Conservation (phyloP, 257 asterid genomes). For the Vinca minor region DNA sequence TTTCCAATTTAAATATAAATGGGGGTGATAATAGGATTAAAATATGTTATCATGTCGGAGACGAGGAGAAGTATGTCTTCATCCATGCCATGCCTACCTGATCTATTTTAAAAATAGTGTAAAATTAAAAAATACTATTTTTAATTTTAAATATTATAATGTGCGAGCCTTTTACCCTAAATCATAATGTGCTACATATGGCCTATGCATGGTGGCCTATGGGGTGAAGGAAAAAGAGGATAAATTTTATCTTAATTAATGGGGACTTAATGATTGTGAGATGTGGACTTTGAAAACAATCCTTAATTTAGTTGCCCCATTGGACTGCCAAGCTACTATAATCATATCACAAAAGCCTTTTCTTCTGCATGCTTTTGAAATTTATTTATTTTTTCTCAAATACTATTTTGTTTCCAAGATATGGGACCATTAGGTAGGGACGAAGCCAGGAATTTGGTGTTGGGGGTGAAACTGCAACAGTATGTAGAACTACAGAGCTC, state of each 20-base stretch:
- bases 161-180: too few species aligned
- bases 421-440: neutral
- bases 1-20: too few species aligned
- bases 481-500: too few species aligned
- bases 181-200: neutral
- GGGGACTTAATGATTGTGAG: slow-evolving; percentile 3
- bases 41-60: too few species aligned
- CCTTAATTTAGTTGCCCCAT: neutral
- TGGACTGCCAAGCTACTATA: neutral
- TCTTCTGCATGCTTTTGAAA: neutral
- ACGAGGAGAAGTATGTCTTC: too few species aligned
- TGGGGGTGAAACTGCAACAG: too few species aligned
- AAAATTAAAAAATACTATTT: too few species aligned
- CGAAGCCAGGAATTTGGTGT: too few species aligned
- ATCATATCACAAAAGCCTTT: neutral
- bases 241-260: neutral
- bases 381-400: too few species aligned
- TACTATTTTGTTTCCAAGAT: neutral
- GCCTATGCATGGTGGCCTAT: neutral
- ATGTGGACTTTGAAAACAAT: slow-evolving; percentile 4
- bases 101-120: too few species aligned
- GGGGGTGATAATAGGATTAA: too few species aligned
- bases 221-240: neutral
- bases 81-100: too few species aligned
- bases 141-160: slow-evolving; percentile 1